Base-by-base conservation (phyloP, 1,284 basidiomycete genomes). In the Coriolopsis trogii region DNA sequence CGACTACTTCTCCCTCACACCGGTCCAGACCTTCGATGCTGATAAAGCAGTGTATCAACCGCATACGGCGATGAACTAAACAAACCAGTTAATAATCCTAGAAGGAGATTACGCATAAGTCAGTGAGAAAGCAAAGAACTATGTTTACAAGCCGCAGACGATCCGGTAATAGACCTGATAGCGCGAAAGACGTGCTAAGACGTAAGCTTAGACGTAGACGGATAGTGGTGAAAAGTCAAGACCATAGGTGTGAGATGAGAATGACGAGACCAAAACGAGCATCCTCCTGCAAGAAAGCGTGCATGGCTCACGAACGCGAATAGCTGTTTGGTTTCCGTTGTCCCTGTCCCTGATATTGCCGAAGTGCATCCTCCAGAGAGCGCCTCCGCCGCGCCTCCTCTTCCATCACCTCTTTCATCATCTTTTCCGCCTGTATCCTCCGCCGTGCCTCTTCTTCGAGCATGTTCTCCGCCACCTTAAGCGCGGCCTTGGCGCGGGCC, bases 361-460 rank as follows among this genome's bases (percentile, higher is more conserved):
- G 56, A 40, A 80, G 63, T 13, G 71, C 67, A 39, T 82, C 80
- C 58, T 87, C 84, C 13, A 78, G 78, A 30, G 66, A 69, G 16
- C 73, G 70, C 59, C 84, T 71, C 60, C 79, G 62, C 53, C 73
- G 72, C 30, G 66, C 67, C 61, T 87, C 85, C 40, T 81, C 75
- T 21, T 78, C 76, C 15, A 75, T 73, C 37, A 69, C 85, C 40
- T 81, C 75, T 21, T 78, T 76, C 15, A 75, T 73, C 37, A 69
- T 64, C 56, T 74, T 73, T 65, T 88, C 85, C 4, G 80, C 80
- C 48, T 84, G 81, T 56, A 76, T 72, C 46, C 85, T 72, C 52
- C 80, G 76, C 53, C 73, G 70, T 7, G 70, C 70, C 66, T 89
- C 87, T 34, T 81, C 79, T 60, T 85, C 81, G 51, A 88, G 60